Evolutionary conservation across 2,329 filamentous ascomycete genomes (phyloP).

Genomic region (Trichoderma sp.): DNA sequence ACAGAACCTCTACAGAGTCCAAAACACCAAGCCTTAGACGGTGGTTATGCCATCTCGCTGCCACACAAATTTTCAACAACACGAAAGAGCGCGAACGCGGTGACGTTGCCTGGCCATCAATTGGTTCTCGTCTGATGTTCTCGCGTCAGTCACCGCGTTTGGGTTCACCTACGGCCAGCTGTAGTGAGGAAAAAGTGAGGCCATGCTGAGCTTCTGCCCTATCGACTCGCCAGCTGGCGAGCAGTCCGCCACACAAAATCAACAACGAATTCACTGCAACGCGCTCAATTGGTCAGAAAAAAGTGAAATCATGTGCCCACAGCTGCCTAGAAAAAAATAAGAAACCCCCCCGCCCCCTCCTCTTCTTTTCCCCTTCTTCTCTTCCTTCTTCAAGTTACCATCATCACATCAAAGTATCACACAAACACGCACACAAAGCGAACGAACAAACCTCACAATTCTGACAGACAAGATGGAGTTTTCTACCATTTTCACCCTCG

Average conservation of each 20-base stretch:
- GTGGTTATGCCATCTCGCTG: background rate
- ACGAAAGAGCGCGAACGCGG: background rate
- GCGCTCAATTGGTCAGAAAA: background rate
- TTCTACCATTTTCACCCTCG: constrained; percentile 11
- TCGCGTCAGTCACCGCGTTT: background rate
- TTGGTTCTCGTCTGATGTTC: background rate
- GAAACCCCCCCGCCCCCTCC: background rate
- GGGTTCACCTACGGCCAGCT: background rate
- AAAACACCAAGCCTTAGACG: constrained; percentile 2
- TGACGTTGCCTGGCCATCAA: background rate
- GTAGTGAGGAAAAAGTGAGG: background rate
- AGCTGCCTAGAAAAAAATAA: background rate
- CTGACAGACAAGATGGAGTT: constrained; percentile 16
- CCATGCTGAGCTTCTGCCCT: background rate
- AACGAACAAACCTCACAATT: background rate
- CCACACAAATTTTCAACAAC: background rate
- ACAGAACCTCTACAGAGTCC: background rate
- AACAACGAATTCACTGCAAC: background rate
- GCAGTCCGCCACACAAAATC: background rate
- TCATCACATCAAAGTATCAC: constrained; percentile 11
- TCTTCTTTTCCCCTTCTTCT: background rate
- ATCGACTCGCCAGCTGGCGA: constrained; percentile 11
- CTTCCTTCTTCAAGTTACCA: constrained; percentile 1
- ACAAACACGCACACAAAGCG: background rate
- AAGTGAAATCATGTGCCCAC: background rate